Evolutionary conservation across 495 filamentous ascomycete genomes (phyloP), one percentile per base, ranked within the genome.

Genomic region (Penicillium herquei): DNA sequence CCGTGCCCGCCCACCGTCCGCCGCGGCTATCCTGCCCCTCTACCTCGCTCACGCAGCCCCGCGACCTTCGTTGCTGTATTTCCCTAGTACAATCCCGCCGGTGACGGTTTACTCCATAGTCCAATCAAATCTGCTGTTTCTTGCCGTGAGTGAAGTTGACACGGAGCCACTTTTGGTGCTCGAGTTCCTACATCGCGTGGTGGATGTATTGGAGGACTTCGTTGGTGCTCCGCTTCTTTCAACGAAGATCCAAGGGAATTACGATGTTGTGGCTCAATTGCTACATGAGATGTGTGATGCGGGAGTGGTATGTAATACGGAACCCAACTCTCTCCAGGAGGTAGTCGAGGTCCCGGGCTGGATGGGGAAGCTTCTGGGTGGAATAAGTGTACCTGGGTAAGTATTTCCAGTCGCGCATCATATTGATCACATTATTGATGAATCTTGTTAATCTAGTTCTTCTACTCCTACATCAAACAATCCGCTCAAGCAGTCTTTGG

Each of bases 241-340:
- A 13, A 79, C 77, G 54, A 96, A 92, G 73, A 86, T 99, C 62
- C 91, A 96, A 69, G 77, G 77, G 32, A 89, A 84, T 69, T 99
- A 98, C 67, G 91, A 98, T 84, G 87, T 98, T 41, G 89, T 96
- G 18, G 92, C 92, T 14, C 95, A 98, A 71, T 74, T 99, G 7
- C 79, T 98, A 30, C 87, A 86, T 61, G 94, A 99, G 74, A 96
- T 98, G 87, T 96, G 92, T 69, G 94, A 99, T 82, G 92, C 84
- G 11, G 95, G 94, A 3, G 79, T 86, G n/a, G 80, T 96, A 11
- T 88, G 82, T 65, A 96, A 90, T 42, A 96, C 93, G 10, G 94
- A 99, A 68, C 89, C 89, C 3, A 98, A 98, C 75, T 90, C 92
- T 7, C 70, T 99, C 61, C 83, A 92, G 59, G 94, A 99, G 70